A percentile compares a stretch with the other conserved stretches of the same genome.
phyloP scores from a whole-genome alignment of 495 filamentous ascomycete species.

The Neurospora sp. region DNA sequence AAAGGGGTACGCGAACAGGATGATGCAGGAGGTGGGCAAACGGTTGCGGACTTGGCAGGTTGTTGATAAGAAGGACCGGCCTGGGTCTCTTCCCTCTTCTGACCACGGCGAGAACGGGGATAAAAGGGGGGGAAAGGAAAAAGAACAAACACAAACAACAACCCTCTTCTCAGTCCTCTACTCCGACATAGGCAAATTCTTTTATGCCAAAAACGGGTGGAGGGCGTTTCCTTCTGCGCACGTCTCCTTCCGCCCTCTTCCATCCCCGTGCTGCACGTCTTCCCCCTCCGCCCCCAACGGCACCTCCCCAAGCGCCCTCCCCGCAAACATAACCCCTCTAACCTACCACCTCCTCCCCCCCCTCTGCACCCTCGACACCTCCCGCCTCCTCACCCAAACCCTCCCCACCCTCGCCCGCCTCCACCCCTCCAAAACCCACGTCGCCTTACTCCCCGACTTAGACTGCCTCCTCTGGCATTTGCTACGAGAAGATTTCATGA shows the following conservation, averaged over 20 bases:
- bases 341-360: conserved; percentile 28
- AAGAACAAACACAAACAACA: neutral
- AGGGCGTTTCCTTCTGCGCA: conserved; percentile 60
- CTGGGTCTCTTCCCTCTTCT: no score
- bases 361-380: conserved; percentile 47
- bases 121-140: conserved; percentile 18
- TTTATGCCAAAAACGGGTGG: conserved; percentile 82
- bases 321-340: no score
- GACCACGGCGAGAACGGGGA: no score
- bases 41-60: conserved; percentile 26
- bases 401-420: conserved; percentile 26
- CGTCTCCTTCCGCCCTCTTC: conserved; percentile 43
- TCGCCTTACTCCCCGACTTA: conserved; percentile 65
- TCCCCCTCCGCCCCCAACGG: conserved; percentile 28
- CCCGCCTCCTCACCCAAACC: conserved; percentile 33
- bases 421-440: conserved; percentile 33
- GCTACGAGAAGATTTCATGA: conserved; percentile 75
- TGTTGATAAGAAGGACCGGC: neutral
- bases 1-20: conserved; percentile 66
- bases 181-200: conserved; percentile 92
- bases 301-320: conserved; percentile 4
- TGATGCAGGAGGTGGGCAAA: conserved; percentile 39
- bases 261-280: neutral
- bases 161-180: conserved; percentile 64
- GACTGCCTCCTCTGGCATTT: conserved; percentile 77